Percentiles rank a stretch among this genome's conserved stretches.
Conservation (phyloP, 1,139 yeast species). For the Zygosaccharomyces sapae region DNA sequence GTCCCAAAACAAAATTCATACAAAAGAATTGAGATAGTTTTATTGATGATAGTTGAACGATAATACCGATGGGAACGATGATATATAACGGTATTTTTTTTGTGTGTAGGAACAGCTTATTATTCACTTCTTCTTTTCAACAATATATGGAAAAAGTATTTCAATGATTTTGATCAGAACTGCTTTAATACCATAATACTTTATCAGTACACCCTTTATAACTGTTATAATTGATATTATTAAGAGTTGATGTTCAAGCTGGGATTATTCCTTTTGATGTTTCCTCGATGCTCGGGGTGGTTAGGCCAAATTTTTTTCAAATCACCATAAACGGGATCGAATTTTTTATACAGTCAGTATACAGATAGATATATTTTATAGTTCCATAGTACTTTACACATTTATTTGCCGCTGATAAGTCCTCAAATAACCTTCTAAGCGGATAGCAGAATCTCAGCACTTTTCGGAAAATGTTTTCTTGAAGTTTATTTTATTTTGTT, state of each 20-base stretch:
- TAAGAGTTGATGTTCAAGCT: not conserved
- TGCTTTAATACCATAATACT: not conserved
- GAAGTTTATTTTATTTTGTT: not conserved
- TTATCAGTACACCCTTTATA: not conserved
- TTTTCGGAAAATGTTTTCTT: not conserved
- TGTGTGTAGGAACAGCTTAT: too few species aligned
- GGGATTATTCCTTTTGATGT: not conserved
- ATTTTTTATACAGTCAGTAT: not conserved
- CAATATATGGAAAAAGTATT: too few species aligned
- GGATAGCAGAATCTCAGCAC: not conserved
- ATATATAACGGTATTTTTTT: too few species aligned
- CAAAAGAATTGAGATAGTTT: slow-evolving; percentile 5
- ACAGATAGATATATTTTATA: not conserved
- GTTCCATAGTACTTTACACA: not conserved
- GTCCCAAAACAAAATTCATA: slow-evolving; percentile 12
- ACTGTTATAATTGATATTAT: not conserved
- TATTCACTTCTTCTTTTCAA: too few species aligned
- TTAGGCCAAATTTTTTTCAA: slow-evolving; percentile 7
- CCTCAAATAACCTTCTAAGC: not conserved
- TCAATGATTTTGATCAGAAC: not conserved
- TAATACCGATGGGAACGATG: not conserved
- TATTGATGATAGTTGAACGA: not conserved
- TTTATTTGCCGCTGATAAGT: not conserved
- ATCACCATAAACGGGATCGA: slow-evolving; percentile 9
- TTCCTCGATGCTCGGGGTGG: slow-evolving; percentile 6